These are phyloP conservation scores for Coemansia sp. DNA, from an alignment of 192 early-diverging fungal genomes.

Conservation along the genomic window DNA sequence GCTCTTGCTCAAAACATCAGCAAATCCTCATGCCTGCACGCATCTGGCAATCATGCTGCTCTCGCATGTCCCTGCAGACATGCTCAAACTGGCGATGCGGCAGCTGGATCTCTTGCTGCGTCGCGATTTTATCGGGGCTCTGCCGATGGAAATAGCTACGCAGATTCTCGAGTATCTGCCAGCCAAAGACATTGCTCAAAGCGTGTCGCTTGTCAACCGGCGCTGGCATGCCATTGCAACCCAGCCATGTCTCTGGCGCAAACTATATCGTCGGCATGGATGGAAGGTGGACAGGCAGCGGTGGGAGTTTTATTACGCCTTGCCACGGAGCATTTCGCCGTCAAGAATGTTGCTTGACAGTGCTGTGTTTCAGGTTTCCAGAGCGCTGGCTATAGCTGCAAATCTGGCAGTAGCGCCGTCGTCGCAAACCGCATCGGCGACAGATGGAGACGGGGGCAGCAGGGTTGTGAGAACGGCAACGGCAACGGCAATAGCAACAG, in stretches of 20 bases:
- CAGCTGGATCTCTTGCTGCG: constrained; percentile 36
- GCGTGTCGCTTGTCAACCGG: constrained; percentile 30
- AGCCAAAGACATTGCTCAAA: constrained; percentile 23
- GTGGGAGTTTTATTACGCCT: constrained; percentile 33
- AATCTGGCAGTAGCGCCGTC: not conserved
- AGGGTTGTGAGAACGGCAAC: not conserved
- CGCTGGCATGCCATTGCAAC: constrained; percentile 27
- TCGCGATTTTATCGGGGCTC: constrained; percentile 44
- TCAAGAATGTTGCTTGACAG: constrained; percentile 18
- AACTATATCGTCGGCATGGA: constrained; percentile 26
- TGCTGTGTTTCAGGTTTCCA: constrained; percentile 18
- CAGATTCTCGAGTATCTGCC: constrained; percentile 35
- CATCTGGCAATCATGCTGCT: constrained; percentile 36
- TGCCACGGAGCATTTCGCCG: constrained; percentile 12
- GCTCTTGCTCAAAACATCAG: constrained; percentile 17
- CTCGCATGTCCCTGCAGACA: constrained; percentile 29
- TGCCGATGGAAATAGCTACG: constrained; percentile 41
- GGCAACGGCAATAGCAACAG: not conserved
- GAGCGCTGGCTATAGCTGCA: constrained; percentile 8
- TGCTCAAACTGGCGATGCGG: constrained; percentile 23
- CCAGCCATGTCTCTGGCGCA: constrained; percentile 42
- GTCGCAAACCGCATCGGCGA: not conserved
- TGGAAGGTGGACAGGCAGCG: constrained; percentile 34
- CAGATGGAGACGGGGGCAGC: not conserved
- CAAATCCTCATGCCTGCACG: constrained; percentile 23